These are phyloP conservation scores for Tetragonia tetragonoides DNA, from an alignment of 148 eudicot species.

Conservation along the genomic window DNA sequence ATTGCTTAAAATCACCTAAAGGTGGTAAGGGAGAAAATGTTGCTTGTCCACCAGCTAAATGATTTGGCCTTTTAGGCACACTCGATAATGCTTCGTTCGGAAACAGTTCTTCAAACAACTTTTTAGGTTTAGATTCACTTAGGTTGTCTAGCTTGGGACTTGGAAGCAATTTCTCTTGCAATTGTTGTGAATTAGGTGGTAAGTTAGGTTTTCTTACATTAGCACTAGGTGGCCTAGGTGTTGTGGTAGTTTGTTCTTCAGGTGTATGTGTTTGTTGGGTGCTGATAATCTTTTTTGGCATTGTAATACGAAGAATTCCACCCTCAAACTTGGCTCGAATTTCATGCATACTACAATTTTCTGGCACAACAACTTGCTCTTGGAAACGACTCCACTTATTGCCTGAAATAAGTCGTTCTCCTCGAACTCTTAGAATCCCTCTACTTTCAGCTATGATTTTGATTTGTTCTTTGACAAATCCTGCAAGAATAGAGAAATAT, in stretches of 20 bases:
- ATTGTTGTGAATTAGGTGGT: conserved; percentile 4
- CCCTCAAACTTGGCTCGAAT: conserved; percentile 59
- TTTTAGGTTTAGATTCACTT: neutral
- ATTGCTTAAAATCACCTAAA: neutral
- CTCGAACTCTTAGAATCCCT: conserved; percentile 44
- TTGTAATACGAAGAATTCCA: conserved; percentile 45
- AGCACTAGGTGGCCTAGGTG: neutral
- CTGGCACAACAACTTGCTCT: conserved; percentile 48
- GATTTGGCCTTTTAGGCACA: neutral
- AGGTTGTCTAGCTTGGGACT: neutral
- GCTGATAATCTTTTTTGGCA: conserved; percentile 36
- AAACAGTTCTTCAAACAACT: neutral
- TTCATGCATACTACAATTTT: conserved; percentile 38
- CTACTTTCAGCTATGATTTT: conserved; percentile 52
- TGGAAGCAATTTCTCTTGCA: neutral
- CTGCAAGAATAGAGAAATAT: conserved; percentile 25
- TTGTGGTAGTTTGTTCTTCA: neutral
- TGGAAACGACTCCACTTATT: conserved; percentile 57
- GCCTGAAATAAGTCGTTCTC: conserved; percentile 44
- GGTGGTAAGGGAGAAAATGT: neutral
- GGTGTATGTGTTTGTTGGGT: neutral
- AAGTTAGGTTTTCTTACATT: neutral
- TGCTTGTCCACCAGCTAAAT: neutral
- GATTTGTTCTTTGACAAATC: conserved; percentile 54
- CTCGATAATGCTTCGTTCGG: neutral